Evolutionary conservation across 768 basidiomycete species (phyloP).

Genomic region (Tricholoma flavovirens): DNA sequence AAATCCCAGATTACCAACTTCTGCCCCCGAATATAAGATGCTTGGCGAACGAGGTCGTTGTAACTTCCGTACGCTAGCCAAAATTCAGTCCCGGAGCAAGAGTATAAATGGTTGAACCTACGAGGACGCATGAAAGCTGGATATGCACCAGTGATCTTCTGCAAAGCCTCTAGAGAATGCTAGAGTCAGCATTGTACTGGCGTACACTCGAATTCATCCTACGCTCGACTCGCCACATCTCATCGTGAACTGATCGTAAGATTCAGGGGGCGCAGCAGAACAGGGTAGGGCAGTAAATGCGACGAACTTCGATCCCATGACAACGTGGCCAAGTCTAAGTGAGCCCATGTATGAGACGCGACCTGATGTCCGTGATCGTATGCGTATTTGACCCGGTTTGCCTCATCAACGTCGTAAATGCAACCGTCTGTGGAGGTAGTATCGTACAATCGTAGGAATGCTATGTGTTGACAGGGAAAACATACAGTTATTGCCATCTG

Average conservation of each 20-base stretch:
- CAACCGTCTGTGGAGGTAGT: slow-evolving; percentile 25
- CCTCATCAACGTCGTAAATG: slow-evolving; percentile 30
- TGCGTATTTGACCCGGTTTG: slow-evolving; percentile 30
- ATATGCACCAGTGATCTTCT: slow-evolving; percentile 34
- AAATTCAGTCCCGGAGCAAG: background rate
- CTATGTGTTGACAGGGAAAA: background rate
- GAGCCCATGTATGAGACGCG: slow-evolving; percentile 42
- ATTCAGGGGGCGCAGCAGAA: background rate
- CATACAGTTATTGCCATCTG: slow-evolving; percentile 38
- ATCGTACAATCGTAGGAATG: background rate
- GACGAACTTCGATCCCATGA: slow-evolving; percentile 35
- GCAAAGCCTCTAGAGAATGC: slow-evolving; percentile 30
- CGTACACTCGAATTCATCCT: slow-evolving; percentile 7
- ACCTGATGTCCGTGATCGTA: slow-evolving; percentile 37
- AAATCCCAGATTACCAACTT: slow-evolving; percentile 33
- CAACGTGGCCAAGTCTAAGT: slow-evolving; percentile 33
- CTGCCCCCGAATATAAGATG: slow-evolving; percentile 28
- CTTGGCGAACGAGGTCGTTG: slow-evolving; percentile 41
- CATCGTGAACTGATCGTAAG: slow-evolving; percentile 30
- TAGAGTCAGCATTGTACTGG: background rate
- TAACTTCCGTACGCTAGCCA: slow-evolving; percentile 32
- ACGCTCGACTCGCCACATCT: slow-evolving; percentile 43
- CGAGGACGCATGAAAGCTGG: slow-evolving; percentile 48
- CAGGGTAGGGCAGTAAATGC: background rate
- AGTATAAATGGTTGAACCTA: slow-evolving; percentile 9